Evolutionary conservation across 1,284 basidiomycete genomes (phyloP), one percentile per base, ranked within the genome.

Genomic region (Irpex sp.): DNA sequence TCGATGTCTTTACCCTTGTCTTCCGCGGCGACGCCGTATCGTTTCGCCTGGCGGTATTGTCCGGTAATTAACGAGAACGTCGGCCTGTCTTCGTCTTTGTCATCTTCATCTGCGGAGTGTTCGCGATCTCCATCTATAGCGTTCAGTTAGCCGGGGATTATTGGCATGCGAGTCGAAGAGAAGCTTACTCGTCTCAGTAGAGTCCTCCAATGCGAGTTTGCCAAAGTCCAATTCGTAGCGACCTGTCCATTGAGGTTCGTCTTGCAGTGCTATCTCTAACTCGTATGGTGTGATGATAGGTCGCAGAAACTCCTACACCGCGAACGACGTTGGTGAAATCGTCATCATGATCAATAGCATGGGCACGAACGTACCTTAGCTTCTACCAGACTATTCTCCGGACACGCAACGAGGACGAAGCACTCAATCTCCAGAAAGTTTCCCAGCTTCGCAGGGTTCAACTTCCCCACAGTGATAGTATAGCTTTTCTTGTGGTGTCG

Each of bases 381-480:
- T 58, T 97, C 94, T 15, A 97, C 85, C 47, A 98, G 75, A 58
- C 92, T 94, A 70, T 97, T 97, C 74, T 99, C 97, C 0, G 91
- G 91, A 76, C 97, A 99, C 0, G 96, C 96, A 1, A 98, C 91
- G 63, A 98, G 82, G 4, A 99, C 91, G 71, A 96, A 99, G 71
- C 95, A 96, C 73, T 98, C 97, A 59, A 99, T 91, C 75, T 98
- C 96, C 70, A 94, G 85, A 74, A 98, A 98, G 74, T 99, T 99
- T 9, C 91, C 97, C 38, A 99, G 81, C 73, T 99, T 99, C 15
- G 96, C 87, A 0, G 97, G 97, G 70, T 95, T 98, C 62, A 98
- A 83, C 76, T 98, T 96, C 37, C 97, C 97, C 0, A 99, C 97
- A 58, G 89, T 93, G 69, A 99, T 88, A 0, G 97, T 98, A 75